A percentile compares a stretch with the other conserved stretches of the same genome.
phyloP scores from a whole-genome alignment of 495 filamentous ascomycete species.

The Letharia columbiana region DNA sequence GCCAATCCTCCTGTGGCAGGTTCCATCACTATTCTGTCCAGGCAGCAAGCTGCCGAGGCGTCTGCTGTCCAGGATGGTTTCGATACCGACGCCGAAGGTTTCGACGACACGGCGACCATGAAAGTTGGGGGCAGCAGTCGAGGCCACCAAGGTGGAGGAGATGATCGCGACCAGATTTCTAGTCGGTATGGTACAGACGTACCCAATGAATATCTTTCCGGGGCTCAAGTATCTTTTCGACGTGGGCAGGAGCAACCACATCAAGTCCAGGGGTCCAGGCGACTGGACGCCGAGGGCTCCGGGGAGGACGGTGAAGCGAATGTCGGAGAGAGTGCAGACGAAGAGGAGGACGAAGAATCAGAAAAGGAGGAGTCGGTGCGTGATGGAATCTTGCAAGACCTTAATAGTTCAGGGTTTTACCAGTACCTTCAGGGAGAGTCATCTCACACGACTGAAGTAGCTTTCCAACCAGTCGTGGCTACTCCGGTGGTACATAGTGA shows the following conservation, averaged over 20 bases:
- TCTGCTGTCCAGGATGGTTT: constrained; percentile 14
- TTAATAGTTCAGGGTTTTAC: background rate
- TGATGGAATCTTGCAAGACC: constrained; percentile 3
- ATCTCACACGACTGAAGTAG: background rate
- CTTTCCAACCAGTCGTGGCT: background rate
- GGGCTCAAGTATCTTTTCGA: background rate
- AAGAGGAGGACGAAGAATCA: background rate
- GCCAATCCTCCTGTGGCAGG: background rate
- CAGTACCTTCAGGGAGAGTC: background rate
- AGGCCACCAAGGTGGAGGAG: background rate
- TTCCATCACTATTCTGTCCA: background rate
- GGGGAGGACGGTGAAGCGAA: background rate
- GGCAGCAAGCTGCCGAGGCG: background rate
- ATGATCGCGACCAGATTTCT: background rate
- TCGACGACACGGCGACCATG: constrained; percentile 19
- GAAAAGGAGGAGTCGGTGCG: background rate
- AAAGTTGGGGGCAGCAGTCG: constrained; percentile 4
- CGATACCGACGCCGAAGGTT: constrained; percentile 25
- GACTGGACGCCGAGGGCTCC: background rate
- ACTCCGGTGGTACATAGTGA: background rate
- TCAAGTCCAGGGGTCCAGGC: background rate
- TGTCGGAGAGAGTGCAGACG: constrained; percentile 1
- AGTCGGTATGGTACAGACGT: background rate
- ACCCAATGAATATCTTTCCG: background rate
- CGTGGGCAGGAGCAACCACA: constrained; percentile 3